These are phyloP conservation scores for Poronia punctata DNA, from an alignment of 495 filamentous ascomycete species.

Conservation along the genomic window DNA sequence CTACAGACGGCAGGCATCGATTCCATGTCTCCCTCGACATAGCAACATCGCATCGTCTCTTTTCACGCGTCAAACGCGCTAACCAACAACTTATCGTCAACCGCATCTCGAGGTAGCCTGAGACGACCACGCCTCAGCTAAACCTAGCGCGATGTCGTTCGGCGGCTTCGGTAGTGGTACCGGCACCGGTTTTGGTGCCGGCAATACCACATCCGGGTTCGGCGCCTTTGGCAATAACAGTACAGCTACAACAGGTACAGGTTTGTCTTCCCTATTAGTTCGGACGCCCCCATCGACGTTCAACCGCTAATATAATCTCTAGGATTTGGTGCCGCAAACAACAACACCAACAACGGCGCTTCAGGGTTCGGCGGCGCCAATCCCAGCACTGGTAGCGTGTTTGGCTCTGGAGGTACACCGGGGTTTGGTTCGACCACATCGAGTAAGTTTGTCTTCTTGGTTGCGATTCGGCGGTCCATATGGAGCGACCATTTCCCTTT, in stretches of 20 bases:
- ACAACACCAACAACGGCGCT: conserved; percentile 13
- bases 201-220: conserved; percentile 48
- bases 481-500: background rate
- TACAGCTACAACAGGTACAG: conserved; percentile 25
- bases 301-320: conserved; percentile 32
- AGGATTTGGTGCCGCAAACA: conserved; percentile 23
- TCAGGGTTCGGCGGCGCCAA: conserved; percentile 18
- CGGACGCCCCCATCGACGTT: conserved; percentile 19
- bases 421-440: conserved; percentile 45
- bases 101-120: conserved; percentile 10
- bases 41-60: conserved; percentile 11
- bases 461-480: background rate
- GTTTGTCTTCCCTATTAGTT: conserved; percentile 14
- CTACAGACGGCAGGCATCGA: conserved; percentile 3
- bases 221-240: conserved; percentile 34
- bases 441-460: conserved; percentile 21
- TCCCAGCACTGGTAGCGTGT: conserved; percentile 11
- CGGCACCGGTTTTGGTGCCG: conserved; percentile 40
- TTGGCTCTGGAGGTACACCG: conserved; percentile 15
- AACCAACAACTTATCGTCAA: conserved; percentile 8
- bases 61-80: conserved; percentile 24
- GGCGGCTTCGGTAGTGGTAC: conserved; percentile 25
- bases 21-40: conserved; percentile 24
- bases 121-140: conserved; percentile 2
- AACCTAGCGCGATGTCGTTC: conserved; percentile 43